Evolutionary conservation across 164 flowering plant genomes (phyloP), one percentile per base, ranked within the genome.

Genomic region (Amborella trichopoda): DNA sequence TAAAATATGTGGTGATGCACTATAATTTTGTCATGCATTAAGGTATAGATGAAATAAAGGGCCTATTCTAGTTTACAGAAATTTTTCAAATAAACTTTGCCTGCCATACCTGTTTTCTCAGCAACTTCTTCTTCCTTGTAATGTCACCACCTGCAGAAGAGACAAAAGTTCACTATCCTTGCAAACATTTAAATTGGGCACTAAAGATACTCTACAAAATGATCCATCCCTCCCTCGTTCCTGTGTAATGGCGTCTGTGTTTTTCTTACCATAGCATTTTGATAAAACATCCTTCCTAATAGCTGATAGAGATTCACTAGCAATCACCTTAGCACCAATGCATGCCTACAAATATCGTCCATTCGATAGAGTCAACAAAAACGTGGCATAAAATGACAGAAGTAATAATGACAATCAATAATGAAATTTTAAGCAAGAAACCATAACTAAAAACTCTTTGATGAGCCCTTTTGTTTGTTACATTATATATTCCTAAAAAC

Each of bases 221-320:
- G n/a, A n/a, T n/a, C n/a, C n/a, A n/a, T n/a, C n/a, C n/a, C n/a
- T n/a, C n/a, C n/a, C n/a, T n/a, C n/a, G n/a, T n/a, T n/a, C n/a
- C n/a, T n/a, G n/a, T n/a, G n/a, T n/a, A n/a, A 32, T 10, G 36
- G 36, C n/a, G n/a, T 6, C 8, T 30, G 11, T 6, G 9, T 30
- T 53, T 16, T 41, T 26, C 77, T 64, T 63, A 90, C 98, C 98
- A 54, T 86, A 91, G 66, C 98, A 91, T 68, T 91, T 91, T 40
- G 98, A 68, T 23, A 81, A 62, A 40, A 91, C 98, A 68, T 86
- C 98, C 64, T 90, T 90, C 64, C 95, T 70, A 38, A 90, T 81
- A 12, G 98, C 98, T 27, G 98, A 81, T 34, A 90, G 61, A 52
- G 94, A 28, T 68, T 90, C 98, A 54, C 98, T 90, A 17, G 96